These are phyloP conservation scores for Elsinoe ampelina DNA, from an alignment of 2,329 filamentous ascomycete species.

Conservation along the genomic window DNA sequence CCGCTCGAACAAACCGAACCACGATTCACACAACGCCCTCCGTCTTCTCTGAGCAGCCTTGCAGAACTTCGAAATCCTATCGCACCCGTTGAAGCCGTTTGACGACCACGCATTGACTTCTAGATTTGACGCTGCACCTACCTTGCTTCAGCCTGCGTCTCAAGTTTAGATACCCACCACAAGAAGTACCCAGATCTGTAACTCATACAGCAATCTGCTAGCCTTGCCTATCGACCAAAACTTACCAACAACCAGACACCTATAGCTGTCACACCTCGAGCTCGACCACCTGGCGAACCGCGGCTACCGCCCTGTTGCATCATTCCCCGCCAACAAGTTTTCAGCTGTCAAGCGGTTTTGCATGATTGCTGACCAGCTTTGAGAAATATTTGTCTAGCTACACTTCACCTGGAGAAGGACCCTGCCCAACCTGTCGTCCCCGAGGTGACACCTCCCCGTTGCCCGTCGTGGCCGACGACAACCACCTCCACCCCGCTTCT, in stretches of 20 bases:
- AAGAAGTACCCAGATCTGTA: background rate
- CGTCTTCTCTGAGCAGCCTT: background rate
- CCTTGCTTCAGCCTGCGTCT: constrained; percentile 9
- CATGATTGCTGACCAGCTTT: background rate
- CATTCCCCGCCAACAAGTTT: background rate
- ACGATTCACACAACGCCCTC: background rate
- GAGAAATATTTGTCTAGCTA: background rate
- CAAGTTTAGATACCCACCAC: background rate
- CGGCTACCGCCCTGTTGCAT: background rate
- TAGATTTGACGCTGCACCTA: background rate
- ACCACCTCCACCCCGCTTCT: constrained; percentile 17
- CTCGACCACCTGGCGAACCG: constrained; percentile 1
- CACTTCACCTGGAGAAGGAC: background rate
- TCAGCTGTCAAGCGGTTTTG: background rate
- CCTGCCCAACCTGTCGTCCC: constrained; percentile 2
- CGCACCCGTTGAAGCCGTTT: background rate
- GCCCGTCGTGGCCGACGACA: constrained; percentile 27
- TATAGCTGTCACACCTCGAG: constrained; percentile 3
- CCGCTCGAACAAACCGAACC: background rate
- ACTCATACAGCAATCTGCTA: background rate
- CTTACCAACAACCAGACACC: background rate
- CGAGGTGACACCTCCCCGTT: constrained; percentile 15
- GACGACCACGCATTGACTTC: constrained; percentile 5
- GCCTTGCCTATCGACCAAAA: background rate
- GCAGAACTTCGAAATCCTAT: background rate